Evolutionary conservation across 805 yeast species (phyloP), one percentile per base, ranked within the genome.

Genomic region (Kuraishia floccosa): DNA sequence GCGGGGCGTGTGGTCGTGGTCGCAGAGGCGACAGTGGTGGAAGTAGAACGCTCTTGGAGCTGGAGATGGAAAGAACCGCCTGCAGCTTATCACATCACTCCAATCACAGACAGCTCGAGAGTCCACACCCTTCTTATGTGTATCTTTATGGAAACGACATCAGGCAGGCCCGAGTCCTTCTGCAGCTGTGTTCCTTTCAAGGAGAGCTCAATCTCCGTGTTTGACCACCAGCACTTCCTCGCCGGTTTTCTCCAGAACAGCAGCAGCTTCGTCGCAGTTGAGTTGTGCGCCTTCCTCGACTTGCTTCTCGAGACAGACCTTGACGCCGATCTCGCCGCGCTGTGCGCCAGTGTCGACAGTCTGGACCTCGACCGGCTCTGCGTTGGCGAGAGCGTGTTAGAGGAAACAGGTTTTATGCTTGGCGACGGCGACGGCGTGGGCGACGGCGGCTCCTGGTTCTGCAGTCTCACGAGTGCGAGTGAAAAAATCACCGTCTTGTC

Each of bases 161-260:
- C 35, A 57, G 57, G 27, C 4, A 20, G 25, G 11, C 55, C 56
- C 21, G 45, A 35, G 10, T 43, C 26, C 25, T 47, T 50, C 28
- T 40, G 47, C 16, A 41, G 27, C 1, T 36, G 40, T 27, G 54
- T 21, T 18, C 39, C 33, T 8, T 49, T 37, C 4, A 68, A 39
- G 22, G 54, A 54, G 15, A 72, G 50, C 6, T 72, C 75, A 14
- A 72, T 54, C 18, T 54, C 60, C 27, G 73, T 71, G 49, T 75
- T 72, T 5, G 83, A 68, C 98, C 98, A 91, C 98, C 98, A 91
- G 58, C 98, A 91, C 50, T 91, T 91, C 48, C 97, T 70, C 2
- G 98, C 98, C 1, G 98, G 98, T 50, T 91, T 91, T 39, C 94
- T 70, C 97, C 98, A 91, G 49, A 91, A 91, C 31, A 91, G 58